Evolutionary conservation across 306 rosid species (phyloP).

Genomic region (Vigna trinervia): DNA sequence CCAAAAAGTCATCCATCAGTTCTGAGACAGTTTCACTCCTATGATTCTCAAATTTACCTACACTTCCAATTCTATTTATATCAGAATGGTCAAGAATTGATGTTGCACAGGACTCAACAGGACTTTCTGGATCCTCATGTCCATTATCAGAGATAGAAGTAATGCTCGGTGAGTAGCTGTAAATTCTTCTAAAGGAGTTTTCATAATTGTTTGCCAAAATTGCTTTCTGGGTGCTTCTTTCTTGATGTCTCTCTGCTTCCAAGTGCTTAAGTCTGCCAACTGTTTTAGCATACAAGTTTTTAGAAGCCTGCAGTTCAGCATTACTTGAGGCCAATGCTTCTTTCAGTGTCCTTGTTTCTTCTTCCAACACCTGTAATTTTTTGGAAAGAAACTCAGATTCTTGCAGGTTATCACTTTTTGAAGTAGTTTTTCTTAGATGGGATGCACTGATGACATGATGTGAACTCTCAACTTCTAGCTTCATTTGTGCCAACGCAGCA

Average conservation of each 20-base stretch:
- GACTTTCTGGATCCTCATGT: constrained; percentile 71
- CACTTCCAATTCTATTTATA: constrained; percentile 52
- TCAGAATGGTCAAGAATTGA: constrained; percentile 62
- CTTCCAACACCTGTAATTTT: constrained; percentile 67
- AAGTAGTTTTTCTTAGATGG: constrained; percentile 60
- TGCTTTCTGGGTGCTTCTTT: constrained; percentile 67
- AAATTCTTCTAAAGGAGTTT: constrained; percentile 60
- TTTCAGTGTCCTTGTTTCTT: constrained; percentile 84
- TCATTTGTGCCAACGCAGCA: constrained; percentile 96
- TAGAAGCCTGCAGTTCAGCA: constrained; percentile 76
- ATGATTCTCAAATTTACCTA: constrained; percentile 56
- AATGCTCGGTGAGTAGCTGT: constrained; percentile 70
- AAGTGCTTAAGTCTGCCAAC: constrained; percentile 68
- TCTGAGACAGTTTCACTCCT: constrained; percentile 64
- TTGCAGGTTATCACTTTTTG: constrained; percentile 61
- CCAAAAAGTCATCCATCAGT: constrained; percentile 93
- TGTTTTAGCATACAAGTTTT: constrained; percentile 73
- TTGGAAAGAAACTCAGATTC: constrained; percentile 75
- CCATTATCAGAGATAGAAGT: constrained; percentile 80
- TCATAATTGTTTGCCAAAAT: constrained; percentile 51
- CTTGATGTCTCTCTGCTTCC: constrained; percentile 75
- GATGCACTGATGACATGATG: constrained; percentile 61
- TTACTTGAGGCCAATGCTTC: constrained; percentile 91
- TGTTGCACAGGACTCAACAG: constrained; percentile 65
- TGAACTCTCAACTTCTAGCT: constrained; percentile 82